Evolutionary conservation across 768 basidiomycete genomes (phyloP), one percentile per base, ranked within the genome.

Genomic region (Boletus rubescentipes): DNA sequence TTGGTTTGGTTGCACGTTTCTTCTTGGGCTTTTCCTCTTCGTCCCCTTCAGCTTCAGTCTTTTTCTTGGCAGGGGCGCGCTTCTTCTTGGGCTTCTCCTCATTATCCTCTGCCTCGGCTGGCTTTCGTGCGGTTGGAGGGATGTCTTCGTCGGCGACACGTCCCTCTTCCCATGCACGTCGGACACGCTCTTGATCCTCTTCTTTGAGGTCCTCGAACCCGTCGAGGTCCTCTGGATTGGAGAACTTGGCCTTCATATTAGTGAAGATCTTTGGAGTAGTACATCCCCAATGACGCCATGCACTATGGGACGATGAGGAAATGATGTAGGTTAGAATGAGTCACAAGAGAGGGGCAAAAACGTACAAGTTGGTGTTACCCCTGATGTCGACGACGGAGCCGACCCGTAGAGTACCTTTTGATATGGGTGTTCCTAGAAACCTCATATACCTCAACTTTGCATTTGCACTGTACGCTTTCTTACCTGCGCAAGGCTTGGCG

Each of bases 231-330:
- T 80, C 76, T 0, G 83, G 75, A 5, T 76, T 75, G 2, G 77
- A 74, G 57, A 88, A 79, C 3, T 74, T 69, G 12, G 76, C 75
- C 72, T 93, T 89, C 70, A 90, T 76, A 66, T 93, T 94, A 20
- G 64, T 66, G 31, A 96, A 61, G 45, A 93, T 82, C 63, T 79
- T 83, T 18, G 76, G 40, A 0, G 92, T 93, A 8, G 81, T 78
- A 66, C 93, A 95, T 18, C 93, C 93, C 92, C 92, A 96, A 65
- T 96, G 93, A 58, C 91, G 84, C 91, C 91, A 96, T 32, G 77
- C 69, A 65, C 89, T 91, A 12, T 16, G 15, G 43, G 26, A 46
- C n/a, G 32, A 43, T 35, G 37, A 58, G 3, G 23, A 7, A 12
- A 37, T 8, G 21, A 1, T 23, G 5, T 31, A 30, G 21, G 30